These are phyloP conservation scores for Moniliophthora roreri DNA, from an alignment of 1,284 basidiomycete genomes.

Conservation along the genomic window DNA sequence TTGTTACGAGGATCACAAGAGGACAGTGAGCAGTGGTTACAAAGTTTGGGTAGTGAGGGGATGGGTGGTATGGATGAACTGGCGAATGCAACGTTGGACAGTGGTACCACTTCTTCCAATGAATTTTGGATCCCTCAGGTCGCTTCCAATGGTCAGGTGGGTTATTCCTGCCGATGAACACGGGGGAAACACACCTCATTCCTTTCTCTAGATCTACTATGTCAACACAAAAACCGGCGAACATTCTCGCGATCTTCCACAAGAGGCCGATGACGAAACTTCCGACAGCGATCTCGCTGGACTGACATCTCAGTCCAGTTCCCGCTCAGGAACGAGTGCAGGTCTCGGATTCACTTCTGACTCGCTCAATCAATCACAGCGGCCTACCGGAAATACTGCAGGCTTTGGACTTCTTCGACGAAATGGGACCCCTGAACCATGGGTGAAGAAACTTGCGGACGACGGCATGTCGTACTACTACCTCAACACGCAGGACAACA, in stretches of 20 bases:
- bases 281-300: conserved; percentile 61
- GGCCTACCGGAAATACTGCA: conserved; percentile 32
- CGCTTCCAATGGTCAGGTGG: conserved; percentile 69
- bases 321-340: conserved; percentile 53
- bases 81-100: conserved; percentile 21
- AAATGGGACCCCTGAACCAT: conserved; percentile 70
- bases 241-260: conserved; percentile 83
- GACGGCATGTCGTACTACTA: conserved; percentile 86
- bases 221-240: conserved; percentile 91
- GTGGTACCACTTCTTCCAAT: conserved; percentile 45
- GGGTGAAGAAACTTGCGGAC: conserved; percentile 78
- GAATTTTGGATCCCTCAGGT: conserved; percentile 84
- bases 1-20: conserved; percentile 44
- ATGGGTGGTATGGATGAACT: conserved; percentile 24
- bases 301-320: conserved; percentile 53
- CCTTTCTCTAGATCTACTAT: conserved; percentile 77
- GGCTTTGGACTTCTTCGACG: conserved; percentile 64
- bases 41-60: conserved; percentile 35
- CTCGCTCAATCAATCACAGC: conserved; percentile 26
- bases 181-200: conserved; percentile 10
- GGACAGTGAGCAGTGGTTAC: conserved; percentile 48
- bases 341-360: conserved; percentile 44
- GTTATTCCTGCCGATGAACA: conserved; percentile 22
- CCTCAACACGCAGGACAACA: conserved; percentile 70
- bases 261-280: conserved; percentile 60